Evolutionary conservation across 495 filamentous ascomycete genomes (phyloP).

Genomic region (Aspergillus baeticus): DNA sequence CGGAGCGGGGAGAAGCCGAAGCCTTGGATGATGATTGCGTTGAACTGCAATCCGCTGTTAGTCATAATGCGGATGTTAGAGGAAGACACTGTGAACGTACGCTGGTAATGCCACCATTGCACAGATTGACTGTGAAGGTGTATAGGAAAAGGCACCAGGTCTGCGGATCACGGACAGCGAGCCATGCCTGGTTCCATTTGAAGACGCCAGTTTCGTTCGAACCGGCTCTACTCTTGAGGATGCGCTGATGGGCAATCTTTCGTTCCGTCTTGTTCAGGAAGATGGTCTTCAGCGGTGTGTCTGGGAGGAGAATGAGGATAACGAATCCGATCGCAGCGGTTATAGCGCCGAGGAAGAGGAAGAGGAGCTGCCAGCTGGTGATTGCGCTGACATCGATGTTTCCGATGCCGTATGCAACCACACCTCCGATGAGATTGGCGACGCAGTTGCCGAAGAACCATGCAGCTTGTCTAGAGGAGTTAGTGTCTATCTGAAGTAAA

Average conservation of each 20-base stretch:
- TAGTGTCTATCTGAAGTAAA: too few relatives aligned
- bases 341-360: not conserved
- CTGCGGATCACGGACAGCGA: slow-evolving; percentile 6
- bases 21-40: not conserved
- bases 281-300: not conserved
- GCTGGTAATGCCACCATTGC: slow-evolving; percentile 1
- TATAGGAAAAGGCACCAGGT: slow-evolving; percentile 3
- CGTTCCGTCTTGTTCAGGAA: not conserved
- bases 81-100: not conserved
- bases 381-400: not conserved
- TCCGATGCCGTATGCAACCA: slow-evolving; percentile 1
- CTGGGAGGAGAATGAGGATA: not conserved
- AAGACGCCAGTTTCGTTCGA: not conserved
- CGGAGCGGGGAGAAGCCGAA: not conserved
- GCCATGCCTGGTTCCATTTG: not conserved
- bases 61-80: too few relatives aligned
- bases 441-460: slow-evolving; percentile 4
- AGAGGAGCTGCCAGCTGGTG: slow-evolving; percentile 3
- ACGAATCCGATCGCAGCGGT: not conserved
- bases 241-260: not conserved
- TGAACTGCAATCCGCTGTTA: too few relatives aligned
- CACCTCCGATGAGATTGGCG: not conserved
- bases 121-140: not conserved
- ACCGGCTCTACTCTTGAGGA: not conserved
- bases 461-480: not conserved